Evolutionary conservation across 2,329 filamentous ascomycete species (phyloP).

Genomic region (Penicillium capsulatum): DNA sequence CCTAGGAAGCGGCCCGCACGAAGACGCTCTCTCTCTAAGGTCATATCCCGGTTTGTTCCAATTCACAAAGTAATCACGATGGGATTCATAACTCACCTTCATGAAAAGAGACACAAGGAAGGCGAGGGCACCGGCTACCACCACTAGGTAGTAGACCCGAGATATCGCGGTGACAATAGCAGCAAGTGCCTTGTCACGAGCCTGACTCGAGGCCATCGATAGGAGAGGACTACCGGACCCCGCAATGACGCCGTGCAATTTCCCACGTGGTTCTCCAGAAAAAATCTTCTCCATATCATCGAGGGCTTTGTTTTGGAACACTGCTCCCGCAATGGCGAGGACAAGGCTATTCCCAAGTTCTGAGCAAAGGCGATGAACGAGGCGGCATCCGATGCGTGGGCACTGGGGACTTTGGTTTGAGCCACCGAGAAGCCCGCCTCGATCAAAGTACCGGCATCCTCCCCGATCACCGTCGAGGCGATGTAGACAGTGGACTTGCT

Average conservation of each 20-base stretch:
- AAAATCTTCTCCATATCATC: constrained; percentile 8
- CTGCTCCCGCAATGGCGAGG: constrained; percentile 16
- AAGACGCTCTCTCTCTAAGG: constrained; percentile 12
- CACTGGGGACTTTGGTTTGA: constrained; percentile 14
- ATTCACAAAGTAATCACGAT: too few relatives aligned
- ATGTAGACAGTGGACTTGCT: too few relatives aligned
- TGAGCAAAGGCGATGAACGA: constrained; percentile 20
- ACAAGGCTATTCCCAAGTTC: constrained; percentile 14
- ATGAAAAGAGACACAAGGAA: constrained; percentile 14
- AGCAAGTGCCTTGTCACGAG: constrained; percentile 7
- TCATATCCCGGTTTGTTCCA: too few relatives aligned
- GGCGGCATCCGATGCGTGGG: constrained; percentile 8
- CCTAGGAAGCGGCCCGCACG: constrained; percentile 2
- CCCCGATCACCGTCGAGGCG: constrained; percentile 15
- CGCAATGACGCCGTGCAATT: constrained; percentile 9
- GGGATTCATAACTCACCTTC: constrained; percentile 12
- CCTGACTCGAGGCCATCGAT: background rate
- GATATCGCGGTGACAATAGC: constrained; percentile 17
- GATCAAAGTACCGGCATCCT: constrained; percentile 18
- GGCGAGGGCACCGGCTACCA: constrained; percentile 21
- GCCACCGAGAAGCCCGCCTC: constrained; percentile 18
- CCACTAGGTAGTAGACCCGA: constrained; percentile 17
- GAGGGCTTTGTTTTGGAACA: constrained; percentile 16
- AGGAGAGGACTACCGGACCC: constrained; percentile 6
- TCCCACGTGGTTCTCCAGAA: constrained; percentile 1